Evolutionary conservation across 2,329 filamentous ascomycete genomes (phyloP), one percentile per base, ranked within the genome.

Genomic region (Thelonectria discophora): DNA sequence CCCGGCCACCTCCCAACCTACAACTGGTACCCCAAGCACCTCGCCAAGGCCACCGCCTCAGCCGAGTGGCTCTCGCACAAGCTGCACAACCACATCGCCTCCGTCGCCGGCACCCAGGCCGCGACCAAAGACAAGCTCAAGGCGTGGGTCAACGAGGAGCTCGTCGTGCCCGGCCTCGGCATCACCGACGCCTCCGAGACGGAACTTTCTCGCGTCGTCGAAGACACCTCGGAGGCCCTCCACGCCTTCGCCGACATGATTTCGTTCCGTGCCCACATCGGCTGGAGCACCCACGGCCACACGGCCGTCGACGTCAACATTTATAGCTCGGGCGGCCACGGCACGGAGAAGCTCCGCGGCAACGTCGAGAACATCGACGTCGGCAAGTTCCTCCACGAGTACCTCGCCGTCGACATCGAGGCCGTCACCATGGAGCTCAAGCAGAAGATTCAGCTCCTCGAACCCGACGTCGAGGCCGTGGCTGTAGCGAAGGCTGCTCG

Each of bases 321-420:
- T 68, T 99, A 98, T 79, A 90, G 91, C 54, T 94, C 91, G 0
- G 83, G 84, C 47, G 88, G 91, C 3, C 83, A 86, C 0, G 83
- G 86, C 39, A 86, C 89, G 1, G 83, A 86, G 45, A 81, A 84
- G 13, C 82, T 97, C 7, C 80, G 86, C 3, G 94, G 94, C 8
- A 98, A 98, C 75, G 89, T 96, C 56, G 95, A 99, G 81, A 99
- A 99, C 75, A 98, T 90, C 0, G 93, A 98, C 24, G 85, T 99
- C 1, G 95, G 95, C 34, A 81, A 85, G 46, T 99, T 97, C 76
- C 78, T 99, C 60, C 82, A 87, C 8, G 80, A 88, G 9, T 99
- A 95, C 72, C 84, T 99, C 0, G 86, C 86, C 50, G 86, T 98
- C 1, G 89, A 97, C 73, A 86, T 97, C 2, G 86, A 92, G 1